phyloP scores from a whole-genome alignment of 495 filamentous ascomycete species.

The Venustampulla echinocandica region DNA sequence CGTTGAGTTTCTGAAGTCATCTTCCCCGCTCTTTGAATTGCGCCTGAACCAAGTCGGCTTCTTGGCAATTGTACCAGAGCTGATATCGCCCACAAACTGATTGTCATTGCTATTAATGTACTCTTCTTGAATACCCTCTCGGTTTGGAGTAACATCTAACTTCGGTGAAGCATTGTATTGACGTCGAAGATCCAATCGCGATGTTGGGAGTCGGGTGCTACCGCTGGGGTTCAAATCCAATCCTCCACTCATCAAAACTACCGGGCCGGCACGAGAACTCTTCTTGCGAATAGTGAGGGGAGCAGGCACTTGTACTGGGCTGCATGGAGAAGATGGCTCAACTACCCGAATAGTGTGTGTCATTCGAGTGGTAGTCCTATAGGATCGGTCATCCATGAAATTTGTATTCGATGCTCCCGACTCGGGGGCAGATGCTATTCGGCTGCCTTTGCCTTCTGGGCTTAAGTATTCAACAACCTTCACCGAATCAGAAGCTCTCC shows the following conservation, averaged over 20 bases:
- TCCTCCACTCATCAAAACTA: conserved; percentile 11
- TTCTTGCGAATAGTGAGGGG: conserved; percentile 52
- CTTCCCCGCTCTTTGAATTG: conserved; percentile 35
- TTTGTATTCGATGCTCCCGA: conserved; percentile 19
- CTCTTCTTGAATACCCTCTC: conserved; percentile 25
- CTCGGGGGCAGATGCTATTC: conserved; percentile 27
- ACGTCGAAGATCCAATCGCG: conserved; percentile 19
- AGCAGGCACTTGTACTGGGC: conserved; percentile 14
- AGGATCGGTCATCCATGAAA: conserved; percentile 24
- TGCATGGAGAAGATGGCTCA: conserved; percentile 25
- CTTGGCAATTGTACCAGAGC: conserved; percentile 32
- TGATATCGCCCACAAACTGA: conserved; percentile 10
- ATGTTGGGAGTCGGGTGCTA: neutral
- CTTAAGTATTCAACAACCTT: neutral
- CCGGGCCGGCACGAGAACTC: conserved; percentile 15
- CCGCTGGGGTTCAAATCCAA: conserved; percentile 1
- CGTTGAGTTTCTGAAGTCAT: conserved; percentile 14
- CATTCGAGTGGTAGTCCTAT: conserved; percentile 28
- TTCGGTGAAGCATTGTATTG: conserved; percentile 5
- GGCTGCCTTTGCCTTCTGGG: conserved; percentile 4
- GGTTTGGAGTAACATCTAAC: conserved; percentile 1
- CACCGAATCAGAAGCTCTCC: conserved; percentile 6
- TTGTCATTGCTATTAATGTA: conserved; percentile 9
- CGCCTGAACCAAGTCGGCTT: conserved; percentile 62
- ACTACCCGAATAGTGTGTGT: conserved; percentile 45